Conservation (phyloP, 2,329 filamentous ascomycete genomes). For the Microdochium trichocladiopsis region DNA sequence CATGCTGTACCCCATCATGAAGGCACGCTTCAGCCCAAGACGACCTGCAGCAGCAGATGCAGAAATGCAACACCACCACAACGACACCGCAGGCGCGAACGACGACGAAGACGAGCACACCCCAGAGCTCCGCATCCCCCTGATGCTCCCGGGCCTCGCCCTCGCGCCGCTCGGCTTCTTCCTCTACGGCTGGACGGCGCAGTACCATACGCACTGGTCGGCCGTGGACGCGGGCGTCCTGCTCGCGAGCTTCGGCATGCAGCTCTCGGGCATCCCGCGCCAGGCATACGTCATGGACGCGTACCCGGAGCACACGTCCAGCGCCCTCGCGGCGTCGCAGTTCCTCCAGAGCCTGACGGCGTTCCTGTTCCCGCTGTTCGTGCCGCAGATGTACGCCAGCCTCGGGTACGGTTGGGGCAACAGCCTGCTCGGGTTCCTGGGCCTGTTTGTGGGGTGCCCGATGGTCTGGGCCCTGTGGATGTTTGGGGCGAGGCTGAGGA, state of each 20-base stretch:
- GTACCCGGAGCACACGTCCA: constrained; percentile 38
- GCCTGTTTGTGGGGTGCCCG: constrained; percentile 32
- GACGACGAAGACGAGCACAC: constrained; percentile 24
- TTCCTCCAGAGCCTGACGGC: constrained; percentile 36
- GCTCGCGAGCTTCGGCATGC: constrained; percentile 21
- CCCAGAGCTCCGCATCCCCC: constrained; percentile 58
- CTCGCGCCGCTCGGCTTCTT: constrained; percentile 29
- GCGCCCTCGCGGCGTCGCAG: constrained; percentile 37
- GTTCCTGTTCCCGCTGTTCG: constrained; percentile 42
- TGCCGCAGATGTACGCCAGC: constrained; percentile 26
- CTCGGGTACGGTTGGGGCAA: constrained; percentile 35
- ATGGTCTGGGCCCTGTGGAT: constrained; percentile 36
- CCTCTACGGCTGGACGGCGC: constrained; percentile 35
- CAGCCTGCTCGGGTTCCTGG: constrained; percentile 31
- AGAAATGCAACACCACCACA: constrained; percentile 57
- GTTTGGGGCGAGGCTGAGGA: constrained; percentile 29
- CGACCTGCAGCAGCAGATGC: background rate
- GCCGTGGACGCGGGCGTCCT: constrained; percentile 28
- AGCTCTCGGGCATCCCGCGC: constrained; percentile 21
- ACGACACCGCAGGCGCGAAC: constrained; percentile 39
- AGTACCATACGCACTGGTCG: constrained; percentile 27
- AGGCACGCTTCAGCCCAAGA: constrained; percentile 6
- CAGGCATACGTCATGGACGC: constrained; percentile 34
- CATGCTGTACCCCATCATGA: constrained; percentile 23
- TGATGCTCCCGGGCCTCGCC: constrained; percentile 45